Base-by-base conservation (phyloP, 441 rosid genomes). In the Eugenia klotzschiana region DNA sequence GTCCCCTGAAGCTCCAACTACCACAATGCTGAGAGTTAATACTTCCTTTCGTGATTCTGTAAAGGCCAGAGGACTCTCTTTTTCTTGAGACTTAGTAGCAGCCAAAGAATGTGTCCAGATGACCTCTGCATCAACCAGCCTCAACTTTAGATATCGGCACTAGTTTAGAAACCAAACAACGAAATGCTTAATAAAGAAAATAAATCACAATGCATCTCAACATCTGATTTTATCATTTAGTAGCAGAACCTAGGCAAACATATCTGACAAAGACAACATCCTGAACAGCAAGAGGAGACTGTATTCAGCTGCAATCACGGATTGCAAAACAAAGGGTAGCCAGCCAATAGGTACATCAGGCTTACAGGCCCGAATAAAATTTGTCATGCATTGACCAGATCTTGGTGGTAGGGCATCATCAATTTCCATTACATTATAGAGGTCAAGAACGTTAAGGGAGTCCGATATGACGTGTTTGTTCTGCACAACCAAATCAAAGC, bases 1-100 rank as follows among this genome's bases (percentile, higher is more conserved):
- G 16, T 85, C 84, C 60, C 85, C 87, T 27, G 89, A 85, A 83
- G 87, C 87, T 58, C 89, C 89, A 69, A 85, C 40, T 57, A 87
- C 83, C 40, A 85, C 69, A 33, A 87, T 85, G 82, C 83, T 85
- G 79, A 85, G 83, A 23, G 80, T 80, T 18, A 82, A 69, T 26
- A 83, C 86, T 69, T 83, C 79, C 84, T 82, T 82, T 23, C 29
- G n/a, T 8, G 79, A 26, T 23, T 81, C 81, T 5, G 10, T 52
- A 51, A 79, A 37, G 83, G 84, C 56, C 52, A 82, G 18, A 5
- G 26, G 43, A 27, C 79, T 56, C 58, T 72, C 57, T 40, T 69
- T 79, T 13, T 60, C 81, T 81, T 10, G 83, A 51, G 77, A 20
- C 22, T 81, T 54, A 40, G 85, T 85, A 16, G 79, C 27, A 22